A percentile compares a stretch with the other conserved stretches of the same genome.
Evolutionary conservation across 768 basidiomycete genomes (phyloP).

Genomic region (Termitomyces sp.): DNA sequence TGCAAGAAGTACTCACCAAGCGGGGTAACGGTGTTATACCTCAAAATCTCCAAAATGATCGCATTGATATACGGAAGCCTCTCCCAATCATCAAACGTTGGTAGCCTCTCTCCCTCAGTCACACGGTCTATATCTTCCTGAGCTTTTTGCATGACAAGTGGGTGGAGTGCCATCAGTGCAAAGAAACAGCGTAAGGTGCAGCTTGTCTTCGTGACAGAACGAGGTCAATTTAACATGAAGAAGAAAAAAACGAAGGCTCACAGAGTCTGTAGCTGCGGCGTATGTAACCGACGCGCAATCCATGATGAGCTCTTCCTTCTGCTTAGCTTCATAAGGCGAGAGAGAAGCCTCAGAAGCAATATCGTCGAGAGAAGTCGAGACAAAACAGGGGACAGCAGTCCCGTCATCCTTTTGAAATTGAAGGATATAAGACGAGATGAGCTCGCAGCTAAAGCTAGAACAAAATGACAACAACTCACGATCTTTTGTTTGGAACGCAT

Average conservation of each 20-base stretch:
- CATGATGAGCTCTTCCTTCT: constrained; percentile 16
- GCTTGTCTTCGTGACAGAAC: constrained; percentile 3
- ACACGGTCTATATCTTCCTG: constrained; percentile 13
- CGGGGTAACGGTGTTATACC: constrained; percentile 22
- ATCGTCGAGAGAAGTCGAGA: constrained; percentile 7
- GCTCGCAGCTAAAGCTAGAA: background rate
- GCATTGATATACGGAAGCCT: constrained; percentile 17
- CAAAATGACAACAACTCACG: background rate
- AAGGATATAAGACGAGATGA: background rate
- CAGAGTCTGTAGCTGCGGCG: constrained; percentile 11
- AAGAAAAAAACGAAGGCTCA: background rate
- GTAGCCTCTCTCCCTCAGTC: constrained; percentile 13
- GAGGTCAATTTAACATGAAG: background rate
- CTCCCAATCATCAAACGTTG: constrained; percentile 17
- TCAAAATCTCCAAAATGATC: constrained; percentile 19
- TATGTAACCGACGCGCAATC: constrained; percentile 16
- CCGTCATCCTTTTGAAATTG: constrained; percentile 9
- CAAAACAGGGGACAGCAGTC: constrained; percentile 7
- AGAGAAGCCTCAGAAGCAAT: constrained; percentile 3
- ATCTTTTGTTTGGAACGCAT: constrained; percentile 9
- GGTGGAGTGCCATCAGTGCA: constrained; percentile 9
- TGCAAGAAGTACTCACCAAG: constrained; percentile 15
- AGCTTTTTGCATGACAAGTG: constrained; percentile 9
- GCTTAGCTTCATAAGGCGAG: background rate
- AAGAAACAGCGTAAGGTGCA: constrained; percentile 5